Evolutionary conservation across 768 basidiomycete genomes (phyloP), one percentile per base, ranked within the genome.

Genomic region (Multifurca ochricompacta): DNA sequence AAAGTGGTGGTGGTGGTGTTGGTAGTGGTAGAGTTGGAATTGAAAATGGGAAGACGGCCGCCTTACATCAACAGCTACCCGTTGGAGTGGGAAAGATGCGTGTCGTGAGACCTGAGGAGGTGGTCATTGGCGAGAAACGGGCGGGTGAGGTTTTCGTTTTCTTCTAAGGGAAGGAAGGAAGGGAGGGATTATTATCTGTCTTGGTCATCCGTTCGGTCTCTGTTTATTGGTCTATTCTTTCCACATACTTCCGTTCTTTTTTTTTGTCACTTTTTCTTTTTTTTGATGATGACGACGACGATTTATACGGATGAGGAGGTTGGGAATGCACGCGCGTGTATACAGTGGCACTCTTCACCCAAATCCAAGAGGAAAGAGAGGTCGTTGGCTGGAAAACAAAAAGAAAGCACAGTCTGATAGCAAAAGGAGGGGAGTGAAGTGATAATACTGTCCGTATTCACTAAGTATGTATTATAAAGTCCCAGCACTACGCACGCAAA

Each of bases 381-480:
- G n/a, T n/a, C n/a, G n/a, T n/a, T n/a, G n/a, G n/a, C n/a, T n/a
- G n/a, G 18, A 45, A 39, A 28, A 23, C 35, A n/a, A 36, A 47
- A 47, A 53, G 18, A 21, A 46, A 43, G 40, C 2, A 28, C 37
- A n/a, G 49, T 56, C 54, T 56, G 46, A 40, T 45, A n/a, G n/a
- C n/a, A 50, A 39, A 19, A 39, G 37, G 23, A 34, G 42, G 21
- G n/a, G n/a, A n/a, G n/a, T 42, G 23, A 16, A 23, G 30, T 51
- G 37, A 28, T 55, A 30, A 50, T 50, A 40, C 42, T 21, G 48
- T 51, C 49, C 50, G 23, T 37, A 57, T 45, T 42, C 56, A 48
- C 39, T 39, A 28, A 42, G 27, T 42, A 42, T 47, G 39, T 47
- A 56, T 34, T 16, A 34, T 36, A 51, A 16, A 41, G 28, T 44